Evolutionary conservation across 805 yeast genomes (phyloP).

Genomic region (Phaffomyces antillensis): DNA sequence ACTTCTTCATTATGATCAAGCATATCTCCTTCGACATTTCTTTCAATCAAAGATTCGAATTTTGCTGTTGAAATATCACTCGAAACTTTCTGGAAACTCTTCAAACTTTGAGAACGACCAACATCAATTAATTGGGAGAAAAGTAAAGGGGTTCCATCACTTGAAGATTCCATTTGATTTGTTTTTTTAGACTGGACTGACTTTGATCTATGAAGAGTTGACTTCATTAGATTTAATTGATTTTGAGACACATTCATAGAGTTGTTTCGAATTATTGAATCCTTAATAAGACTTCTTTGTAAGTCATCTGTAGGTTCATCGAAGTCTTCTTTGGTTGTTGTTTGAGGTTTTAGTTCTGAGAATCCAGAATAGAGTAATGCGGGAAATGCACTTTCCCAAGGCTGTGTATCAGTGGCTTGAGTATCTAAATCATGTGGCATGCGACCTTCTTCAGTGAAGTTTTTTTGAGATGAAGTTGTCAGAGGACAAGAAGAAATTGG

Average conservation of each 20-base stretch:
- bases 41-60: neutral
- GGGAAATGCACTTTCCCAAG: conserved; percentile 3
- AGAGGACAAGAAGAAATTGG: neutral
- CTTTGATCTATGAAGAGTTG: conserved; percentile 9
- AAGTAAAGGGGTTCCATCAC: conserved; percentile 5
- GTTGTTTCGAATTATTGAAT: conserved; percentile 3
- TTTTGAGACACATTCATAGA: conserved; percentile 2
- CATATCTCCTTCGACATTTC: neutral
- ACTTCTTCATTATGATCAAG: neutral
- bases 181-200: conserved; percentile 7
- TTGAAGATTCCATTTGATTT: neutral
- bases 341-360: too few relatives aligned
- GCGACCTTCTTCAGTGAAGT: neutral
- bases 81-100: neutral
- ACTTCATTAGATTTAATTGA: conserved; percentile 9
- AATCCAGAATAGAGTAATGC: neutral
- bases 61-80: too few relatives aligned
- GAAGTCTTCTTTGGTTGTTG: too few relatives aligned
- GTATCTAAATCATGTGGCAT: neutral
- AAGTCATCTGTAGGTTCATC: too few relatives aligned
- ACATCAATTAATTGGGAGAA: conserved; percentile 5
- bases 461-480: neutral
- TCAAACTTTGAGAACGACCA: conserved; percentile 1
- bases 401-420: neutral
- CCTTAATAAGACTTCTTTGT: neutral